A percentile compares a stretch with the other conserved stretches of the same genome.
These are phyloP conservation scores for Yarrowia sp. DNA, from an alignment of 805 yeast genomes.

Conservation along the genomic window DNA sequence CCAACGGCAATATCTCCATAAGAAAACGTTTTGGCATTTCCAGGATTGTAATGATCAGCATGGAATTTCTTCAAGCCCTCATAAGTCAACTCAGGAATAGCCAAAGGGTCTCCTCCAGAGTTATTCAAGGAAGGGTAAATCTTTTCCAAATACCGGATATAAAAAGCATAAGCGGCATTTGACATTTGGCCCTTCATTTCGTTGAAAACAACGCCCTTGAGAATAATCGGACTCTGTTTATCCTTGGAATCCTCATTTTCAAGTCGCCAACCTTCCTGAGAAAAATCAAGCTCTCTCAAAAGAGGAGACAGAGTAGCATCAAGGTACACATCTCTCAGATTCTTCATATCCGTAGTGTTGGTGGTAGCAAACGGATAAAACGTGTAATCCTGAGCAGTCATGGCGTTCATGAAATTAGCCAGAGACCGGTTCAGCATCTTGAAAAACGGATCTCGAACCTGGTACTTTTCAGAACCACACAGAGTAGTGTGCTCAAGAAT, in stretches of 20 bases:
- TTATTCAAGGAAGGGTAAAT: constrained; percentile 82
- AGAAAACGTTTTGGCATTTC: constrained; percentile 81
- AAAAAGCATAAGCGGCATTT: constrained; percentile 79
- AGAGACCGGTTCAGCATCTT: constrained; percentile 94
- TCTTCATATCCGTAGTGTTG: constrained; percentile 72
- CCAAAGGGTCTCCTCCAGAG: constrained; percentile 91
- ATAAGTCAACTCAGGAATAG: constrained; percentile 70
- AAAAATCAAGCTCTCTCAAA: constrained; percentile 73
- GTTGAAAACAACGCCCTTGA: constrained; percentile 95
- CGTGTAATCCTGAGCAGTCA: constrained; percentile 97
- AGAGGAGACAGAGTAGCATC: constrained; percentile 85
- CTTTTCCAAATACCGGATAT: constrained; percentile 78
- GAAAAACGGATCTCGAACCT: constrained; percentile 96
- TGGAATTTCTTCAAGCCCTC: constrained; percentile 80
- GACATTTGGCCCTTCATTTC: constrained; percentile 98
- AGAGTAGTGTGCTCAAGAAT: constrained; percentile 93
- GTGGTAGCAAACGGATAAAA: constrained; percentile 96
- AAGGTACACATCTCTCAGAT: constrained; percentile 81
- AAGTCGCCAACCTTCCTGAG: constrained; percentile 97
- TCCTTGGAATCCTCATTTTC: constrained; percentile 68
- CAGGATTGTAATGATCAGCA: constrained; percentile 75
- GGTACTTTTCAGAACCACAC: constrained; percentile 88
- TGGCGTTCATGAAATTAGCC: constrained; percentile 96
- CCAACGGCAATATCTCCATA: constrained; percentile 75
- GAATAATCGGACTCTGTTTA: constrained; percentile 56